Base-by-base conservation (phyloP, 805 yeast species). In the Priceomyces melissophilus region DNA sequence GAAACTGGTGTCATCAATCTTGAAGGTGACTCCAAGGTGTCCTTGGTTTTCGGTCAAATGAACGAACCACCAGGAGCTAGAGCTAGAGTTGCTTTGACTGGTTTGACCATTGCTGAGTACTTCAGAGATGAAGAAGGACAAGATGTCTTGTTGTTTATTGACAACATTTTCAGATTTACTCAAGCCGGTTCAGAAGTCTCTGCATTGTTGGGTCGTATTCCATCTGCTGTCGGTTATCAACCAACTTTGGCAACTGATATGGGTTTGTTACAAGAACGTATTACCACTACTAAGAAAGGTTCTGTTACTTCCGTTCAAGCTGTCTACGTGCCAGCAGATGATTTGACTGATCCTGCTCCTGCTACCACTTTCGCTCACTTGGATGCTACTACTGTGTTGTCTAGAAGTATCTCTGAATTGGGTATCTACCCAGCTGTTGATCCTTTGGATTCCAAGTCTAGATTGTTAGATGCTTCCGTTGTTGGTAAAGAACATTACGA, bases 361-460 rank as follows among this genome's bases (percentile, higher is more conserved):
- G 99, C 99, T 62, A 91, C 99, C 70, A 91, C 99, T 62, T 91
- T 91, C 73, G 99, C 99, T 66, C 99, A 91, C 75, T 90, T 91
- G 84, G 99, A 91, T 73, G 99, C 99, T 69, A 91, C 99, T 71
- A 91, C 99, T 67, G 99, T 93, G 75, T 87, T 93, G 82, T 90
- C 98, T 62, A 89, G 99, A 83, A 90, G 96, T 82, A 93, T 93
- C 69, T 93, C 99, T 49, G 99, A 93, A 81, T 82, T 93, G 75
- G 98, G 98, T 90, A 93, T 93, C 73, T 93, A 93, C 89, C 99
- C 99, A 71, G 99, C 99, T 69, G 99, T 93, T 81, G 99, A 93
- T 78, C 99, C 99, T 67, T 86, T 93, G 73, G 99, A 91, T 79
- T 93, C 99, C 68, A 91, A 86, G 78, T 93, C 98, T 49, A 89